Conservation (phyloP, 371 early-diverging fungal species). For the Mucor ambiguus region DNA sequence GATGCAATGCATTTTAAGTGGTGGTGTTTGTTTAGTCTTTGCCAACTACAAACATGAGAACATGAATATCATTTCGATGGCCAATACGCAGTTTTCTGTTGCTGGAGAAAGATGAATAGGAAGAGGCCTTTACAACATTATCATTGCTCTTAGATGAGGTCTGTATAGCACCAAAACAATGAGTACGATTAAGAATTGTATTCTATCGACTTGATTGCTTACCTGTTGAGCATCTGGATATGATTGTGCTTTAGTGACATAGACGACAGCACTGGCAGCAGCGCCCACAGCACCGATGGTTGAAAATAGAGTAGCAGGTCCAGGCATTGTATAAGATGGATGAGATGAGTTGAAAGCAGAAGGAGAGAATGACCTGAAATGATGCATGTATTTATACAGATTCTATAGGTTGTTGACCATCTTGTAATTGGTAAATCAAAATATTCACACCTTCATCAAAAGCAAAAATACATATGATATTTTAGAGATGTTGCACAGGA, state of each 20-base stretch:
- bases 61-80: conserved; percentile 6
- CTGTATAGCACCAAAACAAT: neutral
- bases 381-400: neutral
- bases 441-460: neutral
- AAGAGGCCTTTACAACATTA: neutral
- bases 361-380: neutral
- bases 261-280: conserved; percentile 1
- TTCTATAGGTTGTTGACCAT: neutral
- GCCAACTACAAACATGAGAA: neutral
- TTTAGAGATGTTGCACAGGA: neutral
- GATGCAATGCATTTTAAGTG: neutral
- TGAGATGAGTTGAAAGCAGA: neutral
- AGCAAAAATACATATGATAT: neutral
- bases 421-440: neutral
- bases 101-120: neutral
- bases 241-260: neutral
- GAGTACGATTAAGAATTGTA: neutral
- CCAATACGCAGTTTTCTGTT: neutral
- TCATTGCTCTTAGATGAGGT: neutral
- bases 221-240: neutral
- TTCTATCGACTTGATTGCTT: neutral
- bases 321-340: conserved; percentile 1
- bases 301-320: neutral
- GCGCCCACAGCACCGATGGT: conserved; percentile 3
- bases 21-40: neutral